Evolutionary conservation across 768 basidiomycete species (phyloP).

Genomic region (Lepiota subincarnata): DNA sequence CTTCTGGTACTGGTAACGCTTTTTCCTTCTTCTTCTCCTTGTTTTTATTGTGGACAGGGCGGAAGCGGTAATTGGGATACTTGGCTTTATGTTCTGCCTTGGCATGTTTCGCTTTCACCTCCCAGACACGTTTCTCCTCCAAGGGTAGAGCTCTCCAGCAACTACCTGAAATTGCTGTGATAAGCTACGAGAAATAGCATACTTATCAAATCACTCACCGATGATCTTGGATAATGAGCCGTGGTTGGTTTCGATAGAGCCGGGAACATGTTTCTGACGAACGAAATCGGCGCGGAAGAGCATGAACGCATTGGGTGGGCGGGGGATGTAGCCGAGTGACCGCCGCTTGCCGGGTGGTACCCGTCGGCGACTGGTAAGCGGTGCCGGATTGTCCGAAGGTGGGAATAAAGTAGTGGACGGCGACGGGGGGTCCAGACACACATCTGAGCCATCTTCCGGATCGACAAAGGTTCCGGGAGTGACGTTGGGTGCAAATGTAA

Average conservation of each 20-base stretch:
- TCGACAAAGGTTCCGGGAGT: slow-evolving; percentile 23
- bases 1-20: slow-evolving; percentile 38
- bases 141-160: slow-evolving; percentile 72
- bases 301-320: slow-evolving; percentile 85
- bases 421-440: slow-evolving; percentile 8
- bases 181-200: slow-evolving; percentile 15
- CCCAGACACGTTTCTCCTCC: slow-evolving; percentile 71
- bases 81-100: slow-evolving; percentile 67
- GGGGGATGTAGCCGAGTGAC: slow-evolving; percentile 64
- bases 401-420: slow-evolving; percentile 19
- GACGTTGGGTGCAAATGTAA: slow-evolving; percentile 27
- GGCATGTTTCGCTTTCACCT: slow-evolving; percentile 64
- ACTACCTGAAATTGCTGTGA: slow-evolving; percentile 41
- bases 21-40: slow-evolving; percentile 39
- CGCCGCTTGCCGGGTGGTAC: slow-evolving; percentile 58
- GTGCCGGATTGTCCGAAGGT: slow-evolving; percentile 14
- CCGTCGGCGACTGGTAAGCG: slow-evolving; percentile 20
- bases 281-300: slow-evolving; percentile 83
- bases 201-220: slow-evolving; percentile 34
- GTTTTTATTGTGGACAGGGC: slow-evolving; percentile 51
- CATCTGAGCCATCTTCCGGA: slow-evolving; percentile 15
- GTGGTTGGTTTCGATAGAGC: slow-evolving; percentile 74
- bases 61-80: slow-evolving; percentile 65
- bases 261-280: slow-evolving; percentile 73
- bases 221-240: slow-evolving; percentile 72